phyloP scores from a whole-genome alignment of 2,329 filamentous ascomycete genomes.

The Claviceps humidiphila region DNA sequence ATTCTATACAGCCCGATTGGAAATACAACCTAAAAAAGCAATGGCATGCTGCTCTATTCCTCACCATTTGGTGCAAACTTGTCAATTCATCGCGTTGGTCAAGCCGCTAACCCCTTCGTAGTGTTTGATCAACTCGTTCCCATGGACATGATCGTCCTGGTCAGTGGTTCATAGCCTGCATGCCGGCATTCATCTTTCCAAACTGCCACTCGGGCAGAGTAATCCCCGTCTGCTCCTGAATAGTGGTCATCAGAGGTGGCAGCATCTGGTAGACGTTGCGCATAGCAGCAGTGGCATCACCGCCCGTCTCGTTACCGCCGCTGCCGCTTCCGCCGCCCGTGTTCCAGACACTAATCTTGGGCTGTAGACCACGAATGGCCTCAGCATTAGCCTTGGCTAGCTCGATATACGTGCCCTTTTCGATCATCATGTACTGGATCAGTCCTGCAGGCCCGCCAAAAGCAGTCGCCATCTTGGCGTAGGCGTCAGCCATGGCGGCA shows the following conservation, averaged over 20 bases:
- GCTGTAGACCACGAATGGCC: constrained; percentile 64
- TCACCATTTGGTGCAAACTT: background rate
- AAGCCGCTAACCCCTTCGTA: background rate
- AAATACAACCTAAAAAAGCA: background rate
- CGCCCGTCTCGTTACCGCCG: constrained; percentile 25
- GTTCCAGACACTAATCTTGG: constrained; percentile 88
- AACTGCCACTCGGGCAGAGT: constrained; percentile 66
- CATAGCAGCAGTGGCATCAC: constrained; percentile 46
- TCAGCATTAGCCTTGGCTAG: constrained; percentile 66
- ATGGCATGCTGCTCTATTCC: background rate
- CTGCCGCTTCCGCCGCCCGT: constrained; percentile 39
- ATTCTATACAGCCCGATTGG: background rate
- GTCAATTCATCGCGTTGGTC: background rate
- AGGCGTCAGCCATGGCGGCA: constrained; percentile 67
- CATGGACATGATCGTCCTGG: background rate
- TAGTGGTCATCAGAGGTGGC: constrained; percentile 70
- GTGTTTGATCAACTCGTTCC: background rate
- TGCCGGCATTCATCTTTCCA: constrained; percentile 28
- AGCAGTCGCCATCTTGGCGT: constrained; percentile 54
- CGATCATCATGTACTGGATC: constrained; percentile 78
- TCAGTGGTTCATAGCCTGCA: constrained; percentile 16
- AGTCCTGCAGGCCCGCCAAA: constrained; percentile 69
- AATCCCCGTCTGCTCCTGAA: constrained; percentile 82
- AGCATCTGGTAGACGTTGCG: constrained; percentile 75
- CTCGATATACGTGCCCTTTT: constrained; percentile 64